Evolutionary conservation across 306 rosid species (phyloP), one percentile per base, ranked within the genome.

Genomic region (Cucumis cinereus): DNA sequence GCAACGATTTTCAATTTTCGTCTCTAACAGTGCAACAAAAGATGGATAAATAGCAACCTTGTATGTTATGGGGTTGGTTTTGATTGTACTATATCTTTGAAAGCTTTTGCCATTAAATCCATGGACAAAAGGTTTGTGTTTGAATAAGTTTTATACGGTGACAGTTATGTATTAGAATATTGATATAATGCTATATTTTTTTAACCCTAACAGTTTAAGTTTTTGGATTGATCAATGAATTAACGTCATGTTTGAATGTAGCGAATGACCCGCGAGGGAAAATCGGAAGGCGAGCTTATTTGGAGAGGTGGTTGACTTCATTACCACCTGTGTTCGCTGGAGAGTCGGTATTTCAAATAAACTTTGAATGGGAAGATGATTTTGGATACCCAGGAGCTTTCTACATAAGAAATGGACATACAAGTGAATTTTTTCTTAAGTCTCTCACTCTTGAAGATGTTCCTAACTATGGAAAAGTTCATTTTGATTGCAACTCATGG

Each of bases 401-500:
- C 79, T 28, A 83, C 13, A 85, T 92, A 60, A 83, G 70, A 83
- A 92, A 92, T 28, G 77, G 90, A 11, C 93, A 92, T 84, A 88
- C 78, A 45, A 86, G 82, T 74, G 89, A 92, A 81, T 92, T 92
- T 78, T 90, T 81, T 76, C 85, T 92, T 33, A 87, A 57, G 83
- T 81, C 79, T 71, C 77, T 92, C 13, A 89, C 93, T 22, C 91
- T 92, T 7, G 87, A 89, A 56, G 60, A 82, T 73, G 92, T 90
- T 71, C 98, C 98, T 4, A 87, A 81, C 17, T 83, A 85, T 45
- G 93, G 90, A 49, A 60, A 9, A 40, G 73, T 92, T 79, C 88
- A 82, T 82, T 93, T 90, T 28, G 76, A 80, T 28, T 93, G 98
- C 89, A 90, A 90, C 83, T 93, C 98, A 5, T 93, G 98, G 96